Percentiles rank a stretch among this genome's conserved stretches.
Conservation (phyloP, 768 basidiomycete species). For the Pleurotus pulmonarius region DNA sequence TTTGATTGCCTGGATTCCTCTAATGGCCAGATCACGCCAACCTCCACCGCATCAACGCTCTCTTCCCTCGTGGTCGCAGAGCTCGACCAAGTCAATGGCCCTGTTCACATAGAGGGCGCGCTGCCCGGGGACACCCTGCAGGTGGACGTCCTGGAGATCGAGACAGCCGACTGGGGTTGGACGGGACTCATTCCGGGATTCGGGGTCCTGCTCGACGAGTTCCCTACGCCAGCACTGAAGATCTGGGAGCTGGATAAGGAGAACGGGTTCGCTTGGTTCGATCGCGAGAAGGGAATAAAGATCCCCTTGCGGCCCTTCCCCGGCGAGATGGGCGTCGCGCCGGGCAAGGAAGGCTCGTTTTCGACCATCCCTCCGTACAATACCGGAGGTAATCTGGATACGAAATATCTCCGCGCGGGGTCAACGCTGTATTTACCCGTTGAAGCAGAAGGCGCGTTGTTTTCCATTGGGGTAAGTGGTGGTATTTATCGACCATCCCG, state of each 20-base stretch:
- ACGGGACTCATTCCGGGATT: slow-evolving; percentile 57
- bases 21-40: slow-evolving; percentile 51
- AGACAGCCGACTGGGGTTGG: slow-evolving; percentile 61
- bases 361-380: slow-evolving; percentile 62
- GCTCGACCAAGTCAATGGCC: slow-evolving; percentile 59
- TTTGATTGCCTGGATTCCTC: slow-evolving; percentile 66
- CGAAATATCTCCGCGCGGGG: slow-evolving; percentile 50
- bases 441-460: slow-evolving; percentile 56
- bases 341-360: slow-evolving; percentile 42
- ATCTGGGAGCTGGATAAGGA: slow-evolving; percentile 46
- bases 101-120: slow-evolving; percentile 50
- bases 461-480: slow-evolving; percentile 52
- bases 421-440: slow-evolving; percentile 56
- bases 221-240: slow-evolving; percentile 45
- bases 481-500: too few relatives aligned
- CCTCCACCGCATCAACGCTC: slow-evolving; percentile 33
- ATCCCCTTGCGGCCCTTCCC: slow-evolving; percentile 56
- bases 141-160: slow-evolving; percentile 52
- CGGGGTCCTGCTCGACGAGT: slow-evolving; percentile 55
- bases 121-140: slow-evolving; percentile 55
- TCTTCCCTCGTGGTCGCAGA: slow-evolving; percentile 39
- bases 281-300: slow-evolving; percentile 41
- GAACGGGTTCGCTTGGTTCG: slow-evolving; percentile 46
- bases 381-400: slow-evolving; percentile 63
- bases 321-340: slow-evolving; percentile 64